A percentile compares a stretch with the other conserved stretches of the same genome.
phyloP scores from a whole-genome alignment of 768 basidiomycete species.

The Boletus eberwhitei region DNA sequence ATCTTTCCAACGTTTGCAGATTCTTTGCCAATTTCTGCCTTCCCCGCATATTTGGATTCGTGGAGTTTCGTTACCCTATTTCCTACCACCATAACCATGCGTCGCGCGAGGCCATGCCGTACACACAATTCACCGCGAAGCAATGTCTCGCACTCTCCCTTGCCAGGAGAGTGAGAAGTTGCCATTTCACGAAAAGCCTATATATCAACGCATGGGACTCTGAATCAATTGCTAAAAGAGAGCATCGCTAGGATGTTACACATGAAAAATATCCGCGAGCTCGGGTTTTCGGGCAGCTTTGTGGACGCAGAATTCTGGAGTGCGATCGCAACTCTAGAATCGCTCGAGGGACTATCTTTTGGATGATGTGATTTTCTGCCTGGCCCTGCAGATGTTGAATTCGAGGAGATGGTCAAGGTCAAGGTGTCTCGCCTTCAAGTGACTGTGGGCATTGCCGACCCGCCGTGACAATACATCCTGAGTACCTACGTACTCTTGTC shows the following conservation, averaged over 20 bases:
- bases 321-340: constrained; percentile 7
- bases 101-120: constrained; percentile 16
- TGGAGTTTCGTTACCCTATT: constrained; percentile 18
- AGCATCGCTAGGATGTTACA: constrained; percentile 1
- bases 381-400: neutral
- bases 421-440: constrained; percentile 8
- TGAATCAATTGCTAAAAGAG: neutral
- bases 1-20: constrained; percentile 33
- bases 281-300: constrained; percentile 8
- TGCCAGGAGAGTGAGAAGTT: constrained; percentile 29
- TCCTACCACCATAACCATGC: constrained; percentile 1
- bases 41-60: constrained; percentile 37
- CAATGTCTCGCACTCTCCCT: constrained; percentile 29
- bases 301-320: constrained; percentile 15
- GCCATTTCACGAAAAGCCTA: constrained; percentile 6
- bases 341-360: constrained; percentile 22
- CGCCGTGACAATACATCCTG: neutral
- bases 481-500: neutral
- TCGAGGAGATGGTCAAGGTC: neutral
- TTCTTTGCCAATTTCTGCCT: constrained; percentile 40
- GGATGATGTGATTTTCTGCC: neutral
- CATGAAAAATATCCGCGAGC: constrained; percentile 20
- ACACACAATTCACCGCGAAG: constrained; percentile 24
- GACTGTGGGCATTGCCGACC: fast-evolving
- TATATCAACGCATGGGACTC: neutral